Percentiles rank a stretch among this genome's conserved stretches.
Evolutionary conservation across 805 yeast genomes (phyloP).

Genomic region (Debaryomyces prosopidis): DNA sequence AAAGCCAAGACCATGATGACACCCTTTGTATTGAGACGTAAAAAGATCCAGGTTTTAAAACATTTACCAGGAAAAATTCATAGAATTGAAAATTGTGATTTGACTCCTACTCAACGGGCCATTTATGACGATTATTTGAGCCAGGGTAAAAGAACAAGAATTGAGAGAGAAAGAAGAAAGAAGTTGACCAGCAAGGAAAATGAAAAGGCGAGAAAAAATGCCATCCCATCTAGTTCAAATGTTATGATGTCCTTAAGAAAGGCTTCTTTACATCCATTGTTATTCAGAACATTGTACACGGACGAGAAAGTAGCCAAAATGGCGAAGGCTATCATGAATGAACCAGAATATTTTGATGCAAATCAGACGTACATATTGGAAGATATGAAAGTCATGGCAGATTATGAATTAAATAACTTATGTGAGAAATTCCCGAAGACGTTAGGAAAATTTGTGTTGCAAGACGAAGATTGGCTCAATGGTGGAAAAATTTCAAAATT

Average conservation of each 20-base stretch:
- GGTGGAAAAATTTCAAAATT: slow-evolving; percentile 76
- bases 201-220: slow-evolving; percentile 26
- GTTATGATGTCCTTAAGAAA: slow-evolving; percentile 87
- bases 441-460: slow-evolving; percentile 51
- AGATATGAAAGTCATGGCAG: slow-evolving; percentile 95
- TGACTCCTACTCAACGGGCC: slow-evolving; percentile 52
- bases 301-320: slow-evolving; percentile 59
- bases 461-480: slow-evolving; percentile 54
- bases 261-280: slow-evolving; percentile 88
- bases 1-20: slow-evolving; percentile 98
- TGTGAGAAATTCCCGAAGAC: slow-evolving; percentile 75
- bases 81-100: slow-evolving; percentile 61
- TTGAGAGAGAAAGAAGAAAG: slow-evolving; percentile 47
- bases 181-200: slow-evolving; percentile 35
- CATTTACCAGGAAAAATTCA: slow-evolving; percentile 82
- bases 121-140: slow-evolving; percentile 65
- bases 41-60: slow-evolving; percentile 86
- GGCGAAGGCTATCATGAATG: slow-evolving; percentile 79
- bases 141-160: slow-evolving; percentile 38
- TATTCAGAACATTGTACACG: slow-evolving; percentile 67
- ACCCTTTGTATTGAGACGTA: slow-evolving; percentile 91
- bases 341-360: slow-evolving; percentile 78
- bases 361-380: slow-evolving; percentile 76
- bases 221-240: slow-evolving; percentile 56
- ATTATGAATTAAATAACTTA: slow-evolving; percentile 77